Evolutionary conservation across 768 basidiomycete genomes (phyloP).

Genomic region (Dendrothele bispora): DNA sequence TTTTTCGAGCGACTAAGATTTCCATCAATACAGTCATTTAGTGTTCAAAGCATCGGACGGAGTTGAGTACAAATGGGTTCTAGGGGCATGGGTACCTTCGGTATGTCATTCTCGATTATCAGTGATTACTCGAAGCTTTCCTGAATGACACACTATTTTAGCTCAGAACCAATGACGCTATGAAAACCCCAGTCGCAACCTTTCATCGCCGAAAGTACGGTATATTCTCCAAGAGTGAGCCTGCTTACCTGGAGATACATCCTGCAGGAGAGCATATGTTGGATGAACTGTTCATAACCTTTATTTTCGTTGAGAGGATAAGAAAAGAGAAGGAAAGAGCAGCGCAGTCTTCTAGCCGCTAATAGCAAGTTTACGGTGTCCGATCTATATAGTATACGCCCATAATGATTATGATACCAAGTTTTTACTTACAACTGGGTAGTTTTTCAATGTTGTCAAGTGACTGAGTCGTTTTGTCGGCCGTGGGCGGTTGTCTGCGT

Average conservation of each 20-base stretch:
- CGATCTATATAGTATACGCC: too few species aligned
- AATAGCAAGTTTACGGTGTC: too few species aligned
- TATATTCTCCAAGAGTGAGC: constrained; percentile 9
- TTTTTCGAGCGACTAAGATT: not conserved
- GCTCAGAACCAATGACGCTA: too few species aligned
- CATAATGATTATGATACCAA: too few species aligned
- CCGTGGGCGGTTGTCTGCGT: too few species aligned
- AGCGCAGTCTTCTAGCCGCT: not conserved
- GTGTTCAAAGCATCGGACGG: constrained; percentile 23
- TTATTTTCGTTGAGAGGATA: constrained; percentile 27
- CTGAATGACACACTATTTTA: constrained; percentile 12
- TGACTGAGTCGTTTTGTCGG: too few species aligned
- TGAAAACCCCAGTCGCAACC: constrained; percentile 16
- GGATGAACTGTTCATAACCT: constrained; percentile 27
- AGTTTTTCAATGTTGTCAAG: too few species aligned
- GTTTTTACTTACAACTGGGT: too few species aligned
- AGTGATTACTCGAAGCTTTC: not conserved
- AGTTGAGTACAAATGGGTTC: constrained; percentile 22
- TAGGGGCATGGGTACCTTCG: constrained; percentile 7
- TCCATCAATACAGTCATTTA: constrained; percentile 9
- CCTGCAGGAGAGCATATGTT: constrained; percentile 23
- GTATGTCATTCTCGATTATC: constrained; percentile 6
- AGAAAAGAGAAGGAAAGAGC: constrained; percentile 21
- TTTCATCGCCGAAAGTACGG: constrained; percentile 15
- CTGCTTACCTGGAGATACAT: constrained; percentile 20